Base-by-base conservation (phyloP, 371 early-diverging fungal genomes). In the Massospora cicadina region DNA sequence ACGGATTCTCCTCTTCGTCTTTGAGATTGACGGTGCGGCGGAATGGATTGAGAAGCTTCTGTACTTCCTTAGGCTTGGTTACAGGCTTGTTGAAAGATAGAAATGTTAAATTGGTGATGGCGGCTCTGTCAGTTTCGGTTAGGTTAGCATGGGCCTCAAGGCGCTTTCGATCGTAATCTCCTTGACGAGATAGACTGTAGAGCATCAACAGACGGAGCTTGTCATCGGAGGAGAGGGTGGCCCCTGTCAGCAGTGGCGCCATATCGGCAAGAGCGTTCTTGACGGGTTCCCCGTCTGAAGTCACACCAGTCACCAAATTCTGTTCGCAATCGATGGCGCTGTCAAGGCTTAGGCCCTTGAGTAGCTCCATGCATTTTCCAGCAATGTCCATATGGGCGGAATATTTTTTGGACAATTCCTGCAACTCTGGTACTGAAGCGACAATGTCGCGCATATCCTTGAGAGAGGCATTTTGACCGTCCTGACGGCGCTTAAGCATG, bases 351-450 rank as follows among this genome's bases (percentile, higher is more conserved):
- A 84, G 80, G 27, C 78, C 72, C 58, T 85, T 83, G 68, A 92
- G 91, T 54, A 82, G 73, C 1, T 75, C 69, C 77, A 92, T 86
- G 72, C 94, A 96, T 64, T 92, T 88, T 71, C 83, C 83, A 65
- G 89, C 87, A 68, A 98, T 86, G 26, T 86, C 88, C 70, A 95
- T 89, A 70, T 98, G 98, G 1, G 86, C 80, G 31, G 94, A 86
- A 70, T 89, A 97, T 80, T 87, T 82, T 21, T 81, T 76, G 70
- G 93, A 91, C 77, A 91, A 79, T 64, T 91, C 90, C 71, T 93
- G 93, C 71, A 87, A 96, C 71, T 95, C 89, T 1, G 95, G 97
- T 28, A 98, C 71, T 27, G 89, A 83, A 3, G 86, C 82, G 32
- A 98, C 79, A 25, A 88, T 89, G 23, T 88, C 87, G 66, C 89